Evolutionary conservation across 2,329 filamentous ascomycete species (phyloP).

Genomic region (Aspergillus sclerotialis): DNA sequence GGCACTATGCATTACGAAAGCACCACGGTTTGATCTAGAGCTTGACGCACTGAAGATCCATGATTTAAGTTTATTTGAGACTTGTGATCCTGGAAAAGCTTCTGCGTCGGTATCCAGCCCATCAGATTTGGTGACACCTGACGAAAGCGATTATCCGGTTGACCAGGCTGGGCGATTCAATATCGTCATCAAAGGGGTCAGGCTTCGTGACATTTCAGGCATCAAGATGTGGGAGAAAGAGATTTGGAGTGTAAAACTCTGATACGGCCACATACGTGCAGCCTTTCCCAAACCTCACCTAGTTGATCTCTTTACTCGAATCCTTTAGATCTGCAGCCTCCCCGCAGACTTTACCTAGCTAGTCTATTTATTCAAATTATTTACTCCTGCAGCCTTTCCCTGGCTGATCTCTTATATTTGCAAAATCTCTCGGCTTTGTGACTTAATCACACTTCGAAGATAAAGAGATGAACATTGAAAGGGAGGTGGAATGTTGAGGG

Average conservation of each 20-base stretch:
- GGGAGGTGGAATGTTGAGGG: too few relatives aligned
- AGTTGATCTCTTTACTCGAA: too few relatives aligned
- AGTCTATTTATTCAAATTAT: too few relatives aligned
- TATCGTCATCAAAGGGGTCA: slow-evolving; percentile 4
- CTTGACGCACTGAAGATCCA: not conserved
- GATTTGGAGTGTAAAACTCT: slow-evolving; percentile 14
- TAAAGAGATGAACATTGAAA: too few relatives aligned
- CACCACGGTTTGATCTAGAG: not conserved
- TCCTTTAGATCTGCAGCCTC: too few relatives aligned
- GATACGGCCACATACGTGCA: too few relatives aligned
- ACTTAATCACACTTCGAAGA: too few relatives aligned
- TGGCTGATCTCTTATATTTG: too few relatives aligned
- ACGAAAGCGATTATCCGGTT: not conserved
- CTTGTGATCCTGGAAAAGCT: not conserved
- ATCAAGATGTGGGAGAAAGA: slow-evolving; percentile 20
- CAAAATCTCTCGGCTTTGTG: too few relatives aligned
- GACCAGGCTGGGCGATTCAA: not conserved
- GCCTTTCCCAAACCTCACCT: too few relatives aligned
- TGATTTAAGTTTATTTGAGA: not conserved
- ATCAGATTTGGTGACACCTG: not conserved
- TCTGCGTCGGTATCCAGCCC: not conserved
- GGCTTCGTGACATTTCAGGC: slow-evolving; percentile 10
- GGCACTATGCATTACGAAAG: slow-evolving; percentile 3
- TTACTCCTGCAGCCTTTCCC: too few relatives aligned
- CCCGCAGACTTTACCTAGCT: too few relatives aligned